Percentiles rank a stretch among this genome's conserved stretches.
phyloP scores from a whole-genome alignment of 805 yeast genomes.

The Saccharomycopsis selenospora region DNA sequence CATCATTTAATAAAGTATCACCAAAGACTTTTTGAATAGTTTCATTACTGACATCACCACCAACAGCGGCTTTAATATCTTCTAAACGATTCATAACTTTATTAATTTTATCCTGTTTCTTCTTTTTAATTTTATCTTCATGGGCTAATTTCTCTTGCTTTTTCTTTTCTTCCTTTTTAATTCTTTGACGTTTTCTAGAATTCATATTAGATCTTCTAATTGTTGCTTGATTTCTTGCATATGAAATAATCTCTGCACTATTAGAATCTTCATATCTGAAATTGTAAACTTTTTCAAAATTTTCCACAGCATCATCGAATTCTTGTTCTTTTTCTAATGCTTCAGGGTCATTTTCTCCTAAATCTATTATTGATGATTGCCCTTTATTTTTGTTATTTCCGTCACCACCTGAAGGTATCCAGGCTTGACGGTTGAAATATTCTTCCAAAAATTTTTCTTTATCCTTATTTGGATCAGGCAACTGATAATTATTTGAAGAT shows the following conservation, averaged over 20 bases:
- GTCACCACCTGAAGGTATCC: conserved; percentile 75
- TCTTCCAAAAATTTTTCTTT: conserved; percentile 66
- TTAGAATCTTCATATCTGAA: conserved; percentile 91
- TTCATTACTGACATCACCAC: conserved; percentile 54
- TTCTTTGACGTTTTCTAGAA: conserved; percentile 76
- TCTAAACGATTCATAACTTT: conserved; percentile 66
- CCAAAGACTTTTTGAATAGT: conserved; percentile 60
- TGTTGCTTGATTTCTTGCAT: conserved; percentile 92
- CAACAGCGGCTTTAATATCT: conserved; percentile 61
- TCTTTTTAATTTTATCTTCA: conserved; percentile 57
- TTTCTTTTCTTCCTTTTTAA: conserved; percentile 51
- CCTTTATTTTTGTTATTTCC: conserved; percentile 32
- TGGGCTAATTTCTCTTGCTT: conserved; percentile 45
- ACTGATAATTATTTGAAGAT: conserved; percentile 25
- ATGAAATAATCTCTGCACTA: conserved; percentile 84
- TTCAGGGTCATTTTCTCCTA: conserved; percentile 28
- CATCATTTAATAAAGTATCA: conserved; percentile 71
- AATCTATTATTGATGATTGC: conserved; percentile 29
- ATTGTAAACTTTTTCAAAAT: conserved; percentile 87
- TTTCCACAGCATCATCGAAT: conserved; percentile 86
- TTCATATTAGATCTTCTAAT: conserved; percentile 72
- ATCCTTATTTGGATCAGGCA: conserved; percentile 64
- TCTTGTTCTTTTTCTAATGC: conserved; percentile 69
- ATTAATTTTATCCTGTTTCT: conserved; percentile 69
- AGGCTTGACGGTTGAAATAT: conserved; percentile 71